Evolutionary conservation across 1,139 yeast genomes (phyloP).

Genomic region (Arxiozyma telluris): DNA sequence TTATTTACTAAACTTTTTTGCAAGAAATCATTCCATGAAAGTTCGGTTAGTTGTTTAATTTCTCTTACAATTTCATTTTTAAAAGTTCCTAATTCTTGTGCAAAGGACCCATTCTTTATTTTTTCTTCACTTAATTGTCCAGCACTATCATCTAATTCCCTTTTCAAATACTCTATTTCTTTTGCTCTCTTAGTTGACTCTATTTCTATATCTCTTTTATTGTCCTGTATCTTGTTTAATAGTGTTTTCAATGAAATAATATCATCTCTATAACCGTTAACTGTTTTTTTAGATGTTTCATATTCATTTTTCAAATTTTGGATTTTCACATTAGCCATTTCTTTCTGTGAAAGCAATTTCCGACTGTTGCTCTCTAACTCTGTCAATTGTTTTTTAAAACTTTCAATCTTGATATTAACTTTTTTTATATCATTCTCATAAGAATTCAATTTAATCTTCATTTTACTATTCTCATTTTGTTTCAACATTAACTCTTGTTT

Average conservation of each 20-base stretch:
- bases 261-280: slow-evolving; percentile 15
- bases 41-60: not conserved
- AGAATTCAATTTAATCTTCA: slow-evolving; percentile 14
- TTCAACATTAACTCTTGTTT: slow-evolving; percentile 23
- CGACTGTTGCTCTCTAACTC: slow-evolving; percentile 16
- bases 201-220: slow-evolving; percentile 14
- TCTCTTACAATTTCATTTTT: slow-evolving; percentile 2
- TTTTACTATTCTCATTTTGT: slow-evolving; percentile 20
- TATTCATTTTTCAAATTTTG: slow-evolving; percentile 16
- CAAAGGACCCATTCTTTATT: slow-evolving; percentile 19
- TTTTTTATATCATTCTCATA: slow-evolving; percentile 16
- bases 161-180: slow-evolving; percentile 26
- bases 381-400: slow-evolving; percentile 14
- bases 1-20: not conserved
- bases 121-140: slow-evolving; percentile 29
- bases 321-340: slow-evolving; percentile 12
- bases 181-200: slow-evolving; percentile 19
- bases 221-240: slow-evolving; percentile 11
- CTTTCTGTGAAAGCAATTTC: slow-evolving; percentile 15
- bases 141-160: slow-evolving; percentile 26
- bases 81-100: slow-evolving; percentile 14
- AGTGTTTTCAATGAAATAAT: slow-evolving; percentile 11
- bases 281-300: slow-evolving; percentile 12
- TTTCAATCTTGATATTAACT: slow-evolving; percentile 13
- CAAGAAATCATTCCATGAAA: not conserved